Evolutionary conservation across 164 flowering plant genomes (phyloP), one percentile per base, ranked within the genome.

Genomic region (Sedum album): DNA sequence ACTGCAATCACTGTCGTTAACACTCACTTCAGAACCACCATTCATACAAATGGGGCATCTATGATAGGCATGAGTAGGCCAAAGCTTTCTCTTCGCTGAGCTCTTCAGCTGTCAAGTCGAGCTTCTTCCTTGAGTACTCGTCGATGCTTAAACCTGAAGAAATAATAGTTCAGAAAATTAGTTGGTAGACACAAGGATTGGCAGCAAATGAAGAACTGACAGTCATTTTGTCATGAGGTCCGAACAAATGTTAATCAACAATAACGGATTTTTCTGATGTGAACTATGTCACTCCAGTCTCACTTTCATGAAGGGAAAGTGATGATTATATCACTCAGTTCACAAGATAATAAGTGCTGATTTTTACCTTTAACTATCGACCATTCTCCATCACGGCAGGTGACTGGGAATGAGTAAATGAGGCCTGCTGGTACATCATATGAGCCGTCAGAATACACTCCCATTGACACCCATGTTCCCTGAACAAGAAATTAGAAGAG

Each of bases 391-490:
- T 80, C 78, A 31, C 71, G 38, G 67, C 97, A 94, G 55, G 92
- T 94, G 23, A 94, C 96, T 2, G 99, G 99, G 88, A 90, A 94
- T 28, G 99, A 94, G 75, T 90, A 94, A 66, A 94, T 86, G 38
- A 94, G 91, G 3, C 99, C 97, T 51, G 96, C 83, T 6, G 99
- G 99, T 9, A 91, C 92, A 69, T 86, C 79, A 84, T 91, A 94
- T 53, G 97, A 91, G 36, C 99, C 99, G 81, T 94, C 99, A 69
- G 97, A 91, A 81, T 90, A 94, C 1, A 94, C 97, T n/a, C 99
- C 99, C 99, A 94, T 94, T 66, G 99, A 94, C 28, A 94, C 99
- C 85, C 86, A 94, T 49, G 96, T 87, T 18, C 96, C 99, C 99
- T 91, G 66, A 42, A 76, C 4, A 28, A 2, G 0, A 71, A 41